Evolutionary conservation across 2,329 filamentous ascomycete species (phyloP).

Genomic region (Magnaporthiopsis poae): DNA sequence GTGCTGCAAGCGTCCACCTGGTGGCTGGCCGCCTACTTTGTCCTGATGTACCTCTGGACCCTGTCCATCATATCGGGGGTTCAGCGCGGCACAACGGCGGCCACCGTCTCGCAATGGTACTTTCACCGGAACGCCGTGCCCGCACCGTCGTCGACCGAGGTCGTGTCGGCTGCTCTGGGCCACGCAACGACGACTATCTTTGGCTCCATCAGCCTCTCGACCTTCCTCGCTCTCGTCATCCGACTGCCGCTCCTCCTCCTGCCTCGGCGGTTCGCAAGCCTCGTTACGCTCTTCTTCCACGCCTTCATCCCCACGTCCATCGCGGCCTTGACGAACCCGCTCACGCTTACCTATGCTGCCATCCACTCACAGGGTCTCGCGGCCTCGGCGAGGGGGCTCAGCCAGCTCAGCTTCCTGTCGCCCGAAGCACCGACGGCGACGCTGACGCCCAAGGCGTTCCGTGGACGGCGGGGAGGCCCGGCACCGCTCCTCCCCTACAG

Average conservation of each 20-base stretch:
- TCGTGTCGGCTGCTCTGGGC: constrained; percentile 70
- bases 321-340: constrained; percentile 75
- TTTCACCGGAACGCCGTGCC: constrained; percentile 84
- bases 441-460: constrained; percentile 46
- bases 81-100: constrained; percentile 82
- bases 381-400: constrained; percentile 67
- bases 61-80: constrained; percentile 77
- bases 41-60: constrained; percentile 93
- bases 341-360: constrained; percentile 84
- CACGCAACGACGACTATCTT: constrained; percentile 82
- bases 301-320: constrained; percentile 78
- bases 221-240: constrained; percentile 68
- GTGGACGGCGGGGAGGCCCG: constrained; percentile 22
- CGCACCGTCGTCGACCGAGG: constrained; percentile 64
- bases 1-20: constrained; percentile 81
- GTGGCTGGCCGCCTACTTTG: constrained; percentile 89
- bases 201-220: constrained; percentile 83
- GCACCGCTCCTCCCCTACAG: constrained; percentile 68
- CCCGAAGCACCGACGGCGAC: constrained; percentile 65
- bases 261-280: constrained; percentile 54
- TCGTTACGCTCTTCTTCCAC: constrained; percentile 55
- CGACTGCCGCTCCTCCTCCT: constrained; percentile 77
- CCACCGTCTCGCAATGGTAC: constrained; percentile 97
- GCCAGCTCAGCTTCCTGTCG: constrained; percentile 71
- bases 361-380: constrained; percentile 82